A percentile compares a stretch with the other conserved stretches of the same genome.
Conservation (phyloP, 2,329 filamentous ascomycete genomes). For the Fusarium robinianum region DNA sequence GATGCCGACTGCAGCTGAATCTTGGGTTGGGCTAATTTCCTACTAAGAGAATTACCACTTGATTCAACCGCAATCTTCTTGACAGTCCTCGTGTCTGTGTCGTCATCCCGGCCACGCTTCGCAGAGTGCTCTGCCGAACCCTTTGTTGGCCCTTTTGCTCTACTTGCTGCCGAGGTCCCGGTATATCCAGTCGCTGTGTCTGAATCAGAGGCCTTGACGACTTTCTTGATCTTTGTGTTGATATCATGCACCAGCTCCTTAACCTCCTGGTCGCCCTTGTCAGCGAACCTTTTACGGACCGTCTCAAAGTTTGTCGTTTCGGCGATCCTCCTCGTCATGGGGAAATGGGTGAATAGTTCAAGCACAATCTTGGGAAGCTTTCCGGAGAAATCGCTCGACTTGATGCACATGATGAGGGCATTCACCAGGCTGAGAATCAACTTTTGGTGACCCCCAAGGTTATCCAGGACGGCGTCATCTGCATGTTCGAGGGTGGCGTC, state of each 20-base stretch:
- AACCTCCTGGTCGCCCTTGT: constrained; percentile 67
- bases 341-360: constrained; percentile 64
- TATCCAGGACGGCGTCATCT: constrained; percentile 60
- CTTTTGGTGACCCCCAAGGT: constrained; percentile 61
- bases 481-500: constrained; percentile 59
- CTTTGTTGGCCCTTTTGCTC: constrained; percentile 43
- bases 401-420: constrained; percentile 58
- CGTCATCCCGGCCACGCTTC: constrained; percentile 49
- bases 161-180: constrained; percentile 46
- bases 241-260: constrained; percentile 65
- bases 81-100: constrained; percentile 45
- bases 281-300: constrained; percentile 65
- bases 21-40: constrained; percentile 47
- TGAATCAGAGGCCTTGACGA: constrained; percentile 41
- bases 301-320: constrained; percentile 69
- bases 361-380: constrained; percentile 60
- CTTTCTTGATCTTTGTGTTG: constrained; percentile 51
- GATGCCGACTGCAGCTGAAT: constrained; percentile 37
- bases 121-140: constrained; percentile 35
- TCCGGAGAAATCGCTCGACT: constrained; percentile 56
- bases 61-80: constrained; percentile 51
- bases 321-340: constrained; percentile 63
- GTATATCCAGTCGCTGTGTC: constrained; percentile 45
- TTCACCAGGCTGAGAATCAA: constrained; percentile 60
- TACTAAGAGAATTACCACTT: constrained; percentile 44